Base-by-base conservation (phyloP, 2,329 filamentous ascomycete species). In the Colletotrichum sublineola region DNA sequence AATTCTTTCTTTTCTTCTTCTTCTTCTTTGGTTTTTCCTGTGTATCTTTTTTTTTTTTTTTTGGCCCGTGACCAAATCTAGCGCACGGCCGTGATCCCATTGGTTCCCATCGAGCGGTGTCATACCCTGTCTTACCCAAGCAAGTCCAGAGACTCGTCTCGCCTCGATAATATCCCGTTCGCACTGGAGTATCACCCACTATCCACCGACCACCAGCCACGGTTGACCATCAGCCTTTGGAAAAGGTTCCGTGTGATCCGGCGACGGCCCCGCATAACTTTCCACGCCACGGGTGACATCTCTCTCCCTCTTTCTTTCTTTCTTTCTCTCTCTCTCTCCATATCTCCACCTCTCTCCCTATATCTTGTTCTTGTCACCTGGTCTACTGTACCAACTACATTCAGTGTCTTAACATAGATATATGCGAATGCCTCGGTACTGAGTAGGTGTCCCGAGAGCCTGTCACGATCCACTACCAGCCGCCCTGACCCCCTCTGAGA, bases 401-500 rank as follows among this genome's bases (percentile, higher is more conserved):
- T n/a, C n/a, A n/a, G n/a, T 4, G 52, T 12, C 52, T 6, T 57
- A 24, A 33, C 52, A 9, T n/a, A 24, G 8, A 20, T 9, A 36
- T 36, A n/a, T n/a, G 44, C 44, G 20, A 46, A 46, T n/a, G 44
- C 18, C 44, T 3, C n/a, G 44, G 44, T n/a, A n/a, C 20, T 46
- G 44, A n/a, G 6, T 7, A n/a, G 20, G 60, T 57, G 48, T 68
- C 62, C 67, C 44, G 36, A 69, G 53, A 55, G 63, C 53, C 67
- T 70, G 62, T 61, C 68, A 67, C 48, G 67, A 63, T 40, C 67
- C 67, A 70, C 67, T 56, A 29, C 36, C 36, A 42, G 57, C 56
- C 67, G 42, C 61, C 52, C 53, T 52, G 66, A 18, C 52, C 63
- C 53, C 53, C 38, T 29, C 29, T n/a, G 46, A 29, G 9, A 60